These are phyloP conservation scores for Clavariopsis aquatica DNA, from an alignment of 495 filamentous ascomycete genomes.

Conservation along the genomic window DNA sequence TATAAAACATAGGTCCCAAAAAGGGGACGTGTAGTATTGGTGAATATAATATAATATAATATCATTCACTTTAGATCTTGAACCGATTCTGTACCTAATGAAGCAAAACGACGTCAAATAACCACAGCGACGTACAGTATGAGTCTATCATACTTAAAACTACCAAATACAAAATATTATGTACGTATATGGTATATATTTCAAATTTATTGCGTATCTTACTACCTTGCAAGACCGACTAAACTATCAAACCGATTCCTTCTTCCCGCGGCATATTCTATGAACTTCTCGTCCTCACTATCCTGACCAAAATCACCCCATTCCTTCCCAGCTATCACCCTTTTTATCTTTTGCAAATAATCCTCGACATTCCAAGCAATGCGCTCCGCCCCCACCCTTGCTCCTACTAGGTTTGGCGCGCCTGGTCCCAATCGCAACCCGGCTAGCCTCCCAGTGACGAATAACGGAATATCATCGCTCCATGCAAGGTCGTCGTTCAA, in stretches of 20 bases:
- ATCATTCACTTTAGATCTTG: no score
- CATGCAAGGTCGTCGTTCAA: conserved; percentile 65
- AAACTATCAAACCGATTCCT: conserved; percentile 26
- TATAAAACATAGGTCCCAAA: no score
- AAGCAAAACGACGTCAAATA: no score
- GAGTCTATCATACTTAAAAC: no score
- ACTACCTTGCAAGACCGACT: background rate
- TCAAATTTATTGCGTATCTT: no score
- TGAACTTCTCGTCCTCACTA: background rate
- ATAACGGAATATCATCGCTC: conserved; percentile 60
- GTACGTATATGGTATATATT: no score
- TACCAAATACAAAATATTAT: no score
- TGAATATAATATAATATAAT: no score
- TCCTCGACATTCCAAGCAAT: conserved; percentile 53
- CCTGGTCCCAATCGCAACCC: conserved; percentile 61
- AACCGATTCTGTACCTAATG: no score
- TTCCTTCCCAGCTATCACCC: background rate
- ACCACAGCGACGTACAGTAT: no score
- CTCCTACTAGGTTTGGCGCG: conserved; percentile 64
- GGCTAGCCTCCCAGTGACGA: conserved; percentile 61
- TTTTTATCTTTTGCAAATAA: conserved; percentile 10
- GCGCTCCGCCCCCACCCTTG: conserved; percentile 63
- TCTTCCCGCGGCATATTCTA: conserved; percentile 15
- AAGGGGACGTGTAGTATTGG: no score
- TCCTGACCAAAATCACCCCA: background rate